Conservation (phyloP, 768 basidiomycete genomes). For the Pisolithus tinctorius region DNA sequence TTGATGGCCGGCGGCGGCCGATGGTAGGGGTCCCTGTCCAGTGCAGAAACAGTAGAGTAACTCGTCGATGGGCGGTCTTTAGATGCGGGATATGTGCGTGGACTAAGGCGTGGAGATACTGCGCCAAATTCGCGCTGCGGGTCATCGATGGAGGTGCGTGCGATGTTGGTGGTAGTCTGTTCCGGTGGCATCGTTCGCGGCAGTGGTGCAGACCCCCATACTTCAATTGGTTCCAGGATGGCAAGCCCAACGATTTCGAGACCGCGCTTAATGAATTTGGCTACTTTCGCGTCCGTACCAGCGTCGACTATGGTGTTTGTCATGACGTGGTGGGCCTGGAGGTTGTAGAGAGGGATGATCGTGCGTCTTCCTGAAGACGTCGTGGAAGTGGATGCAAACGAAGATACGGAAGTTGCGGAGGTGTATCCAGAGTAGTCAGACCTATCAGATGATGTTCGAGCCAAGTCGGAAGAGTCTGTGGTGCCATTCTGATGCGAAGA, state of each 20-base stretch:
- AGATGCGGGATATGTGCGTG: not conserved
- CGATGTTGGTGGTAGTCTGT: constrained; percentile 13
- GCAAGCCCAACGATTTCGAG: constrained; percentile 75
- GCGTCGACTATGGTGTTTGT: constrained; percentile 83
- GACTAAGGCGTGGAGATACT: not conserved
- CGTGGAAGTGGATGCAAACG: constrained; percentile 37
- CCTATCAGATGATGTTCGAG: constrained; percentile 32
- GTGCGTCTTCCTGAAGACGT: constrained; percentile 50
- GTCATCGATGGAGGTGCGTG: not conserved
- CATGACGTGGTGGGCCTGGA: constrained; percentile 83
- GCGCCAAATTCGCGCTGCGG: constrained; percentile 15
- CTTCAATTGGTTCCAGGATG: constrained; percentile 74
- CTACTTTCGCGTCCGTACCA: constrained; percentile 82
- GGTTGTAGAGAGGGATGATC: constrained; percentile 82
- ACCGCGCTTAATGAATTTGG: constrained; percentile 65
- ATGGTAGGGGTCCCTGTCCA: not conserved
- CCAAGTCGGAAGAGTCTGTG: constrained; percentile 20
- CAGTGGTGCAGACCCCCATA: constrained; percentile 36
- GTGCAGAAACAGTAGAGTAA: not conserved
- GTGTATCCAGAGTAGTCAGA: constrained; percentile 54
- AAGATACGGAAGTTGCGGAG: constrained; percentile 38
- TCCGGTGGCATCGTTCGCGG: constrained; percentile 5
- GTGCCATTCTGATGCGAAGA: constrained; percentile 22
- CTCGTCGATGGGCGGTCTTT: constrained; percentile 4
- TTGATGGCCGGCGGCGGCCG: constrained; percentile 9